These are phyloP conservation scores for Piper betle DNA, from an alignment of 164 flowering plant genomes.

Conservation along the genomic window DNA sequence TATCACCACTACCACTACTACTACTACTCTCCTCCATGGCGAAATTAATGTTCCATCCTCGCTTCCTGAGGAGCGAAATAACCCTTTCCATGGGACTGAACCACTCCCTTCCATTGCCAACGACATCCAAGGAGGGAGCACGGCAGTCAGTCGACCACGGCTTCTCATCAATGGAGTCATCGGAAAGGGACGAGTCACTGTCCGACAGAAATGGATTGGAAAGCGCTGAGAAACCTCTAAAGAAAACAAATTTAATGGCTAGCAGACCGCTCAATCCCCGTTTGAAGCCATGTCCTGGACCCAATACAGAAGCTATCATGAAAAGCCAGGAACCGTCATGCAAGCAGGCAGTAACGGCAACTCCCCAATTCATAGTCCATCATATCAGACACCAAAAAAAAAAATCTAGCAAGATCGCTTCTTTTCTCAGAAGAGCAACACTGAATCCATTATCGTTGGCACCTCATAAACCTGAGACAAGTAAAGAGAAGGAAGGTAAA, in stretches of 20 bases:
- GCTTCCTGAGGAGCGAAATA: conserved; percentile 13
- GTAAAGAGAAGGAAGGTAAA: too few species aligned
- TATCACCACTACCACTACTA: not conserved
- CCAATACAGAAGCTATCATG: not conserved
- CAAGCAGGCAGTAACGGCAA: too few species aligned
- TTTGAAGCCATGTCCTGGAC: not conserved
- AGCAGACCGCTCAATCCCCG: not conserved
- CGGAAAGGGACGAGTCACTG: not conserved
- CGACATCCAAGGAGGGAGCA: not conserved
- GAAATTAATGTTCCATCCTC: conserved; percentile 18
- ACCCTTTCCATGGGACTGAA: conserved; percentile 11
- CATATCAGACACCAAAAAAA: too few species aligned
- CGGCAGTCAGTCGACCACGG: not conserved
- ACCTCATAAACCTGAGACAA: too few species aligned
- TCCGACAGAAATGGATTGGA: not conserved
- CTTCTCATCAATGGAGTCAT: not conserved
- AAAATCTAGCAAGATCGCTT: too few species aligned
- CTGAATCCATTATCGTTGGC: too few species aligned
- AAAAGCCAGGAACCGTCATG: not conserved
- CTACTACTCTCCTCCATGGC: conserved; percentile 4
- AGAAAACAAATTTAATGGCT: not conserved
- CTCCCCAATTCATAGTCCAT: too few species aligned
- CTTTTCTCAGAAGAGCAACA: too few species aligned
- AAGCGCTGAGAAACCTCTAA: not conserved
- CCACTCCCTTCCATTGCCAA: not conserved